These are phyloP conservation scores for Lantana camara DNA, from an alignment of 257 asterid genomes.

Conservation along the genomic window DNA sequence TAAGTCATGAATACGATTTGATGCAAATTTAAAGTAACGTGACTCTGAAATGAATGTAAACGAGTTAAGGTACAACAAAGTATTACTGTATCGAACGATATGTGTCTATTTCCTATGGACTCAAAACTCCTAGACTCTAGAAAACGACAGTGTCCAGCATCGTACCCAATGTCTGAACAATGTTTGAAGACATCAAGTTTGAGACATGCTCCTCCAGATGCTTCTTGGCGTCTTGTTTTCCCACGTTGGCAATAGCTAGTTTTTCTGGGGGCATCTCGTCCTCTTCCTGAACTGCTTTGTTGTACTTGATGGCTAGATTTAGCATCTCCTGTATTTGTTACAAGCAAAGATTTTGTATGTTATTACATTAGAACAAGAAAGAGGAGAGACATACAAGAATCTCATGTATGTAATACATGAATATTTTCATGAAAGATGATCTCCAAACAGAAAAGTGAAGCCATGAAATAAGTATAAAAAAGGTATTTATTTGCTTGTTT, in stretches of 20 bases:
- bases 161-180: conserved; percentile 84
- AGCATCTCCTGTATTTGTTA: conserved; percentile 78
- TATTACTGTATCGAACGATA: neutral
- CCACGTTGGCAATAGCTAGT: conserved; percentile 90
- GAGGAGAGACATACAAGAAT: neutral
- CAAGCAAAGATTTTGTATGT: neutral
- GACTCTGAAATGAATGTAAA: neutral
- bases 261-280: conserved; percentile 94
- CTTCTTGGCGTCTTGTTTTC: conserved; percentile 97
- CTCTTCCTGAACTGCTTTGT: conserved; percentile 97
- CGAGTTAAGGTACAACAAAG: conserved; percentile 11
- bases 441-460: neutral
- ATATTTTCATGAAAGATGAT: no score
- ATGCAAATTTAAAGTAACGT: neutral
- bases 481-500: neutral
- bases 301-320: conserved; percentile 71
- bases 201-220: conserved; percentile 95
- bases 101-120: no score
- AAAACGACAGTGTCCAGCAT: conserved; percentile 96
- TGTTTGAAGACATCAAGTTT: conserved; percentile 94
- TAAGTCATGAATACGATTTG: neutral
- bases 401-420: no score
- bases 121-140: conserved; percentile 34
- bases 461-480: neutral
- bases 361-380: conserved; percentile 3